Conservation (phyloP, 805 yeast genomes). For the Candida tibetensis region DNA sequence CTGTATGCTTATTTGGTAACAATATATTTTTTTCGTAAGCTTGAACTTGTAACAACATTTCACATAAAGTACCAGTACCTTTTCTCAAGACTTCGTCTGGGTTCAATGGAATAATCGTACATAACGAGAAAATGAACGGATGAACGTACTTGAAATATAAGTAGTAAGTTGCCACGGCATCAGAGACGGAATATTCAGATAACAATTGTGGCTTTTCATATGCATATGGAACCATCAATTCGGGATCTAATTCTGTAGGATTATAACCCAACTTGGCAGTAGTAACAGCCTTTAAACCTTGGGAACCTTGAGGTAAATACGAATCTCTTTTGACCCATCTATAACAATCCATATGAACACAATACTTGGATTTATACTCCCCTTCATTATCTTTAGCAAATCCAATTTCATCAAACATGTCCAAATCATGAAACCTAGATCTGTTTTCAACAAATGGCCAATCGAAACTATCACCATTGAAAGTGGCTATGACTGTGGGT, state of each 20-base stretch:
- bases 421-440: slow-evolving; percentile 76
- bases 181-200: slow-evolving; percentile 97
- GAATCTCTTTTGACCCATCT: slow-evolving; percentile 98
- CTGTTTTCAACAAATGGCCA: slow-evolving; percentile 98
- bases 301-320: slow-evolving; percentile 96
- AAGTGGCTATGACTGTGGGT: slow-evolving; percentile 97
- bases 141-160: slow-evolving; percentile 95
- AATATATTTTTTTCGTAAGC: slow-evolving; percentile 77
- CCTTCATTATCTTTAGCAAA: slow-evolving; percentile 86
- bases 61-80: slow-evolving; percentile 98
- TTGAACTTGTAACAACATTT: slow-evolving; percentile 94
- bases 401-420: slow-evolving; percentile 91
- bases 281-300: slow-evolving; percentile 96
- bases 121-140: slow-evolving; percentile 92
- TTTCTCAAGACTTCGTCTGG: slow-evolving; percentile 96
- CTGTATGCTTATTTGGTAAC: slow-evolving; percentile 90
- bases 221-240: slow-evolving; percentile 97
- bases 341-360: slow-evolving; percentile 96
- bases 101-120: slow-evolving; percentile 91
- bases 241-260: slow-evolving; percentile 96
- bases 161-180: slow-evolving; percentile 98
- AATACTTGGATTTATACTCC: slow-evolving; percentile 87
- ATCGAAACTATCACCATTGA: slow-evolving; percentile 97
- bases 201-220: slow-evolving; percentile 86
- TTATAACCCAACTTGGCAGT: slow-evolving; percentile 93